Base-by-base conservation (phyloP, 2,329 filamentous ascomycete genomes). In the Didymella pomorum region DNA sequence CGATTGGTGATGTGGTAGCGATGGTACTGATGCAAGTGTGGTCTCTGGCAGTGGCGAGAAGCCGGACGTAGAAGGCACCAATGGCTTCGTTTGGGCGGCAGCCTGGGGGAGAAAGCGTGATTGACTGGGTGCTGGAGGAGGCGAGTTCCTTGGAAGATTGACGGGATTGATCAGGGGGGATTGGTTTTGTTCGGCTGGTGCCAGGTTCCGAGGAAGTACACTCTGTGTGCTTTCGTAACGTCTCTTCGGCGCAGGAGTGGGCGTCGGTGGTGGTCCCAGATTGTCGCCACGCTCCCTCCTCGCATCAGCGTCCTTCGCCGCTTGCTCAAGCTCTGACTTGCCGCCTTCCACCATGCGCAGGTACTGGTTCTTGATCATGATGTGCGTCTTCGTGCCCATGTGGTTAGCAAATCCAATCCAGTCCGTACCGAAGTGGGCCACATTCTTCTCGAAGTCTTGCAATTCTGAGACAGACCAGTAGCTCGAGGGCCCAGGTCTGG, bases 401-500 rank as follows among this genome's bases (percentile, higher is more conserved):
- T 92, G 87, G 50, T 82, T 82, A 39, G 91, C 89, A 76, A 94
- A 94, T 4, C 85, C 86, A 47, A 81, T 80, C 86, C 90, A 95
- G 72, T 95, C 90, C 16, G 89, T 92, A 57, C 91, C 91, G 78
- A 92, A 94, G 53, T 91, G 85, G 49, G 82, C 84, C 45, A 95
- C 81, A 57, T 92, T 82, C 55, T 83, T 84, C 33, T 89, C 87
- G 75, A 95, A 95, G 69, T 93, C 91, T 45, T 84, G 89, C 53
- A 89, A 84, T 77, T 95, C 91, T 1, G 89, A 89, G 21, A 94
- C 91, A 69, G 91, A 94, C 91, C 91, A 95, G 75, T 95, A 95
- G 75, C 91, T 94, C 1, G 89, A 92, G 14, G 89, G 86, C 64
- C 88, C 87, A 21, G 81, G 81, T 65, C 87, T 84, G 33, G 78